phyloP scores from a whole-genome alignment of 805 yeast genomes.

The Teunomyces barrocoloradensis region DNA sequence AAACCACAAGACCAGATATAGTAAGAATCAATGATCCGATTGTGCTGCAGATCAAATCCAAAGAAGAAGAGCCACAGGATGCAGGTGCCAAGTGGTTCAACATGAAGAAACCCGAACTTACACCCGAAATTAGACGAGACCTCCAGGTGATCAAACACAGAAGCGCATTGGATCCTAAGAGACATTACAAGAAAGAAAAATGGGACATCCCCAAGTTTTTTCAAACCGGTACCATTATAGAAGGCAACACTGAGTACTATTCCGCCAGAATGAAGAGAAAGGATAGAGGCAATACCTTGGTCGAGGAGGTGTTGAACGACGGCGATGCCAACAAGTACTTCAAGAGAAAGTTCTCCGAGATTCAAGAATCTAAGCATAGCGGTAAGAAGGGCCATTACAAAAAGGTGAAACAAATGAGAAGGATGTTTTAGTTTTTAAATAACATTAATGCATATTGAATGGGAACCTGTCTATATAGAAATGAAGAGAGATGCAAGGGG shows the following conservation, averaged over 20 bases:
- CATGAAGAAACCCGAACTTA: constrained; percentile 72
- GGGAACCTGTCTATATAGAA: constrained; percentile 4
- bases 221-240: constrained; percentile 85
- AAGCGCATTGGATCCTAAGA: constrained; percentile 89
- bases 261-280: constrained; percentile 63
- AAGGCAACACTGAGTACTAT: constrained; percentile 77
- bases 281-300: constrained; percentile 73
- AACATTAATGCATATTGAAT: constrained; percentile 4
- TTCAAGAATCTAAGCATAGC: constrained; percentile 58
- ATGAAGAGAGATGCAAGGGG: constrained; percentile 1
- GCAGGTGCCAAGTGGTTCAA: constrained; percentile 75
- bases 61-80: constrained; percentile 18
- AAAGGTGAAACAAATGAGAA: constrained; percentile 59
- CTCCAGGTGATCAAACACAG: constrained; percentile 77
- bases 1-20: constrained; percentile 17
- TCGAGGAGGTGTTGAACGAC: constrained; percentile 80
- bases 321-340: constrained; percentile 69
- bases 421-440: constrained; percentile 33
- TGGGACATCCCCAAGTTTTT: constrained; percentile 77
- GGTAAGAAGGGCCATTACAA: constrained; percentile 71
- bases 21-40: constrained; percentile 49
- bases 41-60: constrained; percentile 15
- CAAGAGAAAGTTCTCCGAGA: constrained; percentile 78
- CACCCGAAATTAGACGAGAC: constrained; percentile 73
- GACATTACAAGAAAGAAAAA: constrained; percentile 87